Conservation (phyloP, 2,329 filamentous ascomycete species). For the Paracorniculantispora psalliotae region DNA sequence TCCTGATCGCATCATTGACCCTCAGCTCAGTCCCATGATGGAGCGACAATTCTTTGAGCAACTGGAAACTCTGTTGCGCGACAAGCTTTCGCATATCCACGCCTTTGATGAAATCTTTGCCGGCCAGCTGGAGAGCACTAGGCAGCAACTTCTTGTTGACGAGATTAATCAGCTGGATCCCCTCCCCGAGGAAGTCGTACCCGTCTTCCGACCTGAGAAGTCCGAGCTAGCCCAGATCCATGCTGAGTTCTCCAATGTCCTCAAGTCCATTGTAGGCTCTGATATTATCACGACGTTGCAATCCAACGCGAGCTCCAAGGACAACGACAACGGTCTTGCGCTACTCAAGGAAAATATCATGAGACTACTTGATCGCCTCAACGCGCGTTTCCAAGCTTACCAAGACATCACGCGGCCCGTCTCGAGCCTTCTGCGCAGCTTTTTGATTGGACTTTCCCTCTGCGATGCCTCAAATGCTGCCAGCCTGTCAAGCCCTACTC, state of each 20-base stretch:
- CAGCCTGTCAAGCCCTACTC: constrained; percentile 31
- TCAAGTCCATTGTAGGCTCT: constrained; percentile 56
- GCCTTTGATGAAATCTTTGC: constrained; percentile 64
- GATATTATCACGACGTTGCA: constrained; percentile 35
- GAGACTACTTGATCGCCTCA: constrained; percentile 66
- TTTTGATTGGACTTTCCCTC: constrained; percentile 70
- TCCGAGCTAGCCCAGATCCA: constrained; percentile 70
- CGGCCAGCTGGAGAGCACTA: constrained; percentile 62
- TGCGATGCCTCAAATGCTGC: constrained; percentile 41
- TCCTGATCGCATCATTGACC: constrained; percentile 82
- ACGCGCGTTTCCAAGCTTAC: constrained; percentile 68
- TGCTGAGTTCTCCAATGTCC: constrained; percentile 73
- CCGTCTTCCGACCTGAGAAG: constrained; percentile 64
- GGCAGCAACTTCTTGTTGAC: constrained; percentile 57
- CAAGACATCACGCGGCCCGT: constrained; percentile 79
- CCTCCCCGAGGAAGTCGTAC: constrained; percentile 57
- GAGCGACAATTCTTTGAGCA: constrained; percentile 56
- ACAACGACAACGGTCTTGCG: constrained; percentile 36
- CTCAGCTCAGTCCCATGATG: constrained; percentile 60
- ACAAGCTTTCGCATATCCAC: constrained; percentile 55
- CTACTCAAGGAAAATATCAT: constrained; percentile 54
- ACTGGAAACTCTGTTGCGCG: constrained; percentile 49
- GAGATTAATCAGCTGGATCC: constrained; percentile 61
- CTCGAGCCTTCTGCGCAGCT: constrained; percentile 71
- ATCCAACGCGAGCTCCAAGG: constrained; percentile 19